Evolutionary conservation across 2,329 filamentous ascomycete species (phyloP).

Genomic region (Alternaria infectoria): DNA sequence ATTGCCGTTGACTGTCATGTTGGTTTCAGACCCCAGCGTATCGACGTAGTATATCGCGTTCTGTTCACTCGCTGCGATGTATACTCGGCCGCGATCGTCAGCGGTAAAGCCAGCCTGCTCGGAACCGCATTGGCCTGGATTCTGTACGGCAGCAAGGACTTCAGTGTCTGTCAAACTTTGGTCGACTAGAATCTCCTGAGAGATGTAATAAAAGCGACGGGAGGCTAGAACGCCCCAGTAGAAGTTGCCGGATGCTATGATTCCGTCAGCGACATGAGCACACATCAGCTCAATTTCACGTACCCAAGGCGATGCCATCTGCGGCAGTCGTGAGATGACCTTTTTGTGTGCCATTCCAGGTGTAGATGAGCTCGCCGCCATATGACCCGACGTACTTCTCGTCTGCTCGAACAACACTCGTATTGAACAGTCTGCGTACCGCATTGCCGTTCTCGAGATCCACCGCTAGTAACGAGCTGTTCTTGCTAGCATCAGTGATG

Average conservation of each 20-base stretch:
- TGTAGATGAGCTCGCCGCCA: conserved; percentile 42
- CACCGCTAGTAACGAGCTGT: conserved; percentile 49
- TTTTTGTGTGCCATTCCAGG: conserved; percentile 47
- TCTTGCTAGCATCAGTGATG: conserved; percentile 50
- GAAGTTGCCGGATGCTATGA: conserved; percentile 46
- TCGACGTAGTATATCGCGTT: conserved; percentile 55
- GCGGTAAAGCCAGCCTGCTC: conserved; percentile 54
- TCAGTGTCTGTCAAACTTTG: conserved; percentile 42
- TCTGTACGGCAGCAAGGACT: conserved; percentile 46
- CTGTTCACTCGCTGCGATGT: conserved; percentile 52
- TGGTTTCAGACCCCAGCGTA: conserved; percentile 43
- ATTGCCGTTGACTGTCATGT: conserved; percentile 45
- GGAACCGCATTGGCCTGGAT: conserved; percentile 49
- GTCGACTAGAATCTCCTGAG: conserved; percentile 45
- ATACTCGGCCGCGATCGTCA: conserved; percentile 51
- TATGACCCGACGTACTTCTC: conserved; percentile 50
- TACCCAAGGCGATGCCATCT: conserved; percentile 48
- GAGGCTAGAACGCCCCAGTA: conserved; percentile 54
- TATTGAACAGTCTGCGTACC: conserved; percentile 47
- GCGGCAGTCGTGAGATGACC: conserved; percentile 39
- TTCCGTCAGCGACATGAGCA: neutral
- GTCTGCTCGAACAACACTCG: conserved; percentile 48
- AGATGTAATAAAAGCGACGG: conserved; percentile 51
- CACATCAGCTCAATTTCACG: neutral
- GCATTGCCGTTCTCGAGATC: conserved; percentile 47